These are phyloP conservation scores for Suhomyces vadensis DNA, from an alignment of 805 yeast species.

Conservation along the genomic window DNA sequence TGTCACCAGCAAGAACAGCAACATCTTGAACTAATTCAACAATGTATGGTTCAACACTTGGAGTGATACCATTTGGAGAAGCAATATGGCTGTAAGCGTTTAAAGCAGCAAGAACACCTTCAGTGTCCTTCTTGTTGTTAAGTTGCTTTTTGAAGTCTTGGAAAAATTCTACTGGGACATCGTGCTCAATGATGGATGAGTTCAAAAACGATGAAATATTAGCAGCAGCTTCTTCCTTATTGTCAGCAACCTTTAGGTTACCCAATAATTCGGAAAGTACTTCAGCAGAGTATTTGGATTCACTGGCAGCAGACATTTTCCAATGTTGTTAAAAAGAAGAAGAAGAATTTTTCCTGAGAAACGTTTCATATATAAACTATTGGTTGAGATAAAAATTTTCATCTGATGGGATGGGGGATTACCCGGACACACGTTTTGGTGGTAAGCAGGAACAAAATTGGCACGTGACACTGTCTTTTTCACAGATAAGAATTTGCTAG, in stretches of 20 bases:
- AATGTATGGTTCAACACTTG: slow-evolving; percentile 94
- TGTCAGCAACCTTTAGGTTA: slow-evolving; percentile 91
- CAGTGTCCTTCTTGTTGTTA: slow-evolving; percentile 73
- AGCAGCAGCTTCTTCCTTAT: slow-evolving; percentile 80
- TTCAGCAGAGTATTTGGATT: slow-evolving; percentile 64
- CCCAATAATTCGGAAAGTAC: slow-evolving; percentile 92
- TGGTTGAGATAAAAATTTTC: slow-evolving; percentile 9
- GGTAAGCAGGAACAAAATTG: neutral
- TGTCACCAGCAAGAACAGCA: slow-evolving; percentile 85
- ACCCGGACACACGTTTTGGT: slow-evolving; percentile 9
- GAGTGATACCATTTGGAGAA: slow-evolving; percentile 70
- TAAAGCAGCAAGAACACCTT: slow-evolving; percentile 71
- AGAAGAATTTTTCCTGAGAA: slow-evolving; percentile 11
- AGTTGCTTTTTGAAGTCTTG: slow-evolving; percentile 72
- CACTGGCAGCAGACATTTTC: slow-evolving; percentile 55
- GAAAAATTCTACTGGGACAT: slow-evolving; percentile 90
- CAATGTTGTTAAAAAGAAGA: slow-evolving; percentile 26
- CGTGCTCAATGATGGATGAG: slow-evolving; percentile 97
- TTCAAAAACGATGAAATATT: slow-evolving; percentile 91
- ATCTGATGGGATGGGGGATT: slow-evolving; percentile 11
- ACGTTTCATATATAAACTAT: slow-evolving; percentile 5
- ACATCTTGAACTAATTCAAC: slow-evolving; percentile 74
- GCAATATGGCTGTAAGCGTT: slow-evolving; percentile 86
- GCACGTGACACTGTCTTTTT: neutral
- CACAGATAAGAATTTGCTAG: no score